Conservation (phyloP, 148 eudicot genomes). For the Camellia lanceoleosa region DNA sequence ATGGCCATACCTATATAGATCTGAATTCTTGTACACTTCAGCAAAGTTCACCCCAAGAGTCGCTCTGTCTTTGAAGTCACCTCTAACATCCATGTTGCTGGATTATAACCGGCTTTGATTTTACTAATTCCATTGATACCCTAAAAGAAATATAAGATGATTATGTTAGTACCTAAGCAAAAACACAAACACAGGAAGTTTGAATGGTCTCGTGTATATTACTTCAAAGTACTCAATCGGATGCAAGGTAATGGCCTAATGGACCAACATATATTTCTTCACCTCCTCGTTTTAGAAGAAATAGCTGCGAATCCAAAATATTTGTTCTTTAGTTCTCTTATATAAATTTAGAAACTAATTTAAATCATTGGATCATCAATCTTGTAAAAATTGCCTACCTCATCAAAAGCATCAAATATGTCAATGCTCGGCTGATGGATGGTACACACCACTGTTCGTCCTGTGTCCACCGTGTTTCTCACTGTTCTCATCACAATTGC, state of each 20-base stretch:
- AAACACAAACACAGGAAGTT: not conserved
- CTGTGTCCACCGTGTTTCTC: conserved; percentile 62
- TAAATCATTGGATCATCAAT: not conserved
- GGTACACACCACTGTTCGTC: conserved; percentile 65
- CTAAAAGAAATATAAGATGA: conserved; percentile 17
- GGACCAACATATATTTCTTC: conserved; percentile 60
- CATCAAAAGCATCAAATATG: conserved; percentile 60
- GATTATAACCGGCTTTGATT: conserved; percentile 57
- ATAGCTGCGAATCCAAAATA: conserved; percentile 31
- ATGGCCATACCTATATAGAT: conserved; percentile 31
- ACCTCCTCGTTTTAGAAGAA: conserved; percentile 54
- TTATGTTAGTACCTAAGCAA: not conserved
- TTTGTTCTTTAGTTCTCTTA: not conserved
- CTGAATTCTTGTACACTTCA: conserved; percentile 41
- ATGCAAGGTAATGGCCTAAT: conserved; percentile 36
- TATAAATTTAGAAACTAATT: not conserved
- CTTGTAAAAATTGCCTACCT: conserved; percentile 28
- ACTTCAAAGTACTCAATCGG: conserved; percentile 58
- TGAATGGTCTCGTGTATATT: not conserved
- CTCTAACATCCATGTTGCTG: conserved; percentile 73
- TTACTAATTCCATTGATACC: conserved; percentile 40
- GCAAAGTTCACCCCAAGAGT: conserved; percentile 39
- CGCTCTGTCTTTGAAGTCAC: conserved; percentile 42
- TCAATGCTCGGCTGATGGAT: conserved; percentile 70
- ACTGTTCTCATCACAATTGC: conserved; percentile 23